phyloP scores from a whole-genome alignment of 1,139 yeast genomes.

The Geotrichum aggregatum region DNA sequence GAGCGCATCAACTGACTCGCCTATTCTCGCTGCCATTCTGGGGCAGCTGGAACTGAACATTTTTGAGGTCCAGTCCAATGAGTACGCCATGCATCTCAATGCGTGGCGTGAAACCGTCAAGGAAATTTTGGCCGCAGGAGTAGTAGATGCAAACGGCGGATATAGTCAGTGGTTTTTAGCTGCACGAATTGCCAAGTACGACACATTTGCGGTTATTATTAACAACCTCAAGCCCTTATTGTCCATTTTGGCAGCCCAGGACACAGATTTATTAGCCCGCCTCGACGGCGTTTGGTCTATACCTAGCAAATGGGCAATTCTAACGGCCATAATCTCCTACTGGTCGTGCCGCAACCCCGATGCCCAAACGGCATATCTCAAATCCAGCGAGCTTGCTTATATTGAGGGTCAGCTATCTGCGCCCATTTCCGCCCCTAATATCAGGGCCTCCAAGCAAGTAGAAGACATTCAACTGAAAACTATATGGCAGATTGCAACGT shows the following conservation, averaged over 20 bases:
- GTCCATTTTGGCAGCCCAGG: not conserved
- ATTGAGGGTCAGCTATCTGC: not conserved
- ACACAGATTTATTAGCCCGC: not conserved
- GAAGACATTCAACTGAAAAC: not conserved
- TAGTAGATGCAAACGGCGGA: not conserved
- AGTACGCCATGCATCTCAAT: constrained; percentile 7
- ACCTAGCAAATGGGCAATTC: constrained; percentile 10
- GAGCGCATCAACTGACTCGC: not conserved
- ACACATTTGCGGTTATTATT: constrained; percentile 12
- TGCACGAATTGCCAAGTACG: constrained; percentile 15
- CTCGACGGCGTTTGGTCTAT: constrained; percentile 10
- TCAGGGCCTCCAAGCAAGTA: not conserved
- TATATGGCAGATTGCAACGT: constrained; percentile 7
- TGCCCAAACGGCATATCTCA: not conserved
- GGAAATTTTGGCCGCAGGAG: not conserved
- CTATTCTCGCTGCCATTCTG: constrained; percentile 10
- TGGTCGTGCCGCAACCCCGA: not conserved
- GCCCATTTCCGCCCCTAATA: not conserved
- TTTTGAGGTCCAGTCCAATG: constrained; percentile 9
- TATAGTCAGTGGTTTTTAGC: constrained; percentile 11
- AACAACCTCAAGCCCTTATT: constrained; percentile 13
- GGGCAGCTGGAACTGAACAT: constrained; percentile 13
- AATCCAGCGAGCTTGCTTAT: not conserved
- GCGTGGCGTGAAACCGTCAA: constrained; percentile 6
- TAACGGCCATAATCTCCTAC: not conserved